These are phyloP conservation scores for Metrosideros polymorpha DNA, from an alignment of 441 rosid species.

Conservation along the genomic window DNA sequence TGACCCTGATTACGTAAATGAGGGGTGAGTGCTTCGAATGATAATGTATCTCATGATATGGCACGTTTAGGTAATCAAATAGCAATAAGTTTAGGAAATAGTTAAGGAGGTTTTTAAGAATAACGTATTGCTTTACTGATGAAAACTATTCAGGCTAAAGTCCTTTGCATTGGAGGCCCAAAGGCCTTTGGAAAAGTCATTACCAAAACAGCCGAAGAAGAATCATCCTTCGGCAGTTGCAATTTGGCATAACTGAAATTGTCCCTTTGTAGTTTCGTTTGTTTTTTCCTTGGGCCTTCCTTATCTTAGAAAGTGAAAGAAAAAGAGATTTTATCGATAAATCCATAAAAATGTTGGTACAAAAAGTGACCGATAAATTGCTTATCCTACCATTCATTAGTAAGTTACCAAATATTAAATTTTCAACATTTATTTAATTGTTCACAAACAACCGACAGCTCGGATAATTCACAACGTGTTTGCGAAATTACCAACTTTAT, in stretches of 20 bases:
- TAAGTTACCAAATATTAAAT: not conserved
- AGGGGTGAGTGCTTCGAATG: too few relatives aligned
- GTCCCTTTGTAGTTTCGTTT: not conserved
- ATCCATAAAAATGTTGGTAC: not conserved
- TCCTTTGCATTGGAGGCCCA: too few relatives aligned
- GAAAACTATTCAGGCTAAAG: too few relatives aligned
- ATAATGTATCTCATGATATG: too few relatives aligned
- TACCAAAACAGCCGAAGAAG: too few relatives aligned
- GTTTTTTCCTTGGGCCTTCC: not conserved
- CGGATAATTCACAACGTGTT: not conserved
- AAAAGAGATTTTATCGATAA: not conserved
- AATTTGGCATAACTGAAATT: not conserved
- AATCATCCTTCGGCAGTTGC: not conserved
- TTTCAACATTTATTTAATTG: not conserved
- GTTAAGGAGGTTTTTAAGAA: too few relatives aligned
- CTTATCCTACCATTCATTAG: not conserved
- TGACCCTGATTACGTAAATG: too few relatives aligned
- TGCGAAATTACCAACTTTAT: not conserved
- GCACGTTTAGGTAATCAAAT: too few relatives aligned
- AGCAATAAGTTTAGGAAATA: too few relatives aligned
- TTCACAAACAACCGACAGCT: not conserved
- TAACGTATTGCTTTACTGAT: too few relatives aligned
- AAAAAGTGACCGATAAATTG: not conserved
- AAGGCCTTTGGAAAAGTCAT: too few relatives aligned
- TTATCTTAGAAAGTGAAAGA: not conserved